Evolutionary conservation across 2,329 filamentous ascomycete species (phyloP), one percentile per base, ranked within the genome.

Genomic region (Pestalotiopsis sp.): DNA sequence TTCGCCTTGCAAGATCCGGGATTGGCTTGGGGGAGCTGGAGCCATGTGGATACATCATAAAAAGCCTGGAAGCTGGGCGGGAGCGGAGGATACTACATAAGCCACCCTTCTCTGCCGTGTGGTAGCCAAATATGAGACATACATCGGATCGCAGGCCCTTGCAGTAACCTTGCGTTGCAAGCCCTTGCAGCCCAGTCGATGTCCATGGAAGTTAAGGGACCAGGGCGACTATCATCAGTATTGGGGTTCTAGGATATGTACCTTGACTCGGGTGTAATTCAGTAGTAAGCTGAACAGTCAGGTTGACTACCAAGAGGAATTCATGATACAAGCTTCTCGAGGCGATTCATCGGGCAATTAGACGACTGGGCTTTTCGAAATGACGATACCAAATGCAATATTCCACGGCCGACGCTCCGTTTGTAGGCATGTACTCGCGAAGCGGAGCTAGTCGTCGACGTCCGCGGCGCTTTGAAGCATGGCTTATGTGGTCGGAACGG

Each of bases 81-180:
- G 67, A 59, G 71, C 70, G 74, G 10, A 66, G 72, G 70, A 74
- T 76, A 73, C 73, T 70, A 75, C 73, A 70, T 69, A 70, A 70
- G 74, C 73, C 72, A 73, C 72, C 69, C 65, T 67, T 68, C 70
- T 59, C 35, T 61, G 52, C 20, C 55, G 44, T 67, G 68, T 66
- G 64, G 68, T 72, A 67, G 66, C 61, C 68, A 66, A 70, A 68
- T 70, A 67, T 71, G 73, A 72, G 73, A 70, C 68, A 70, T 66
- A 70, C 70, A 70, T 78, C 78, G 78, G 78, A 78, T 77, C 78
- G 78, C 70, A 75, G 73, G 76, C 74, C 78, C 77, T 78, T 76
- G 72, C 72, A 71, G 74, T 74, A 75, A 75, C 70, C 70, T 73
- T 67, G 65, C 40, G 26, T 22, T 39, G 30, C 17, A 20, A 61